Percentiles rank a stretch among this genome's conserved stretches.
Evolutionary conservation across 495 filamentous ascomycete genomes (phyloP).

Genomic region (Neurospora sp.): DNA sequence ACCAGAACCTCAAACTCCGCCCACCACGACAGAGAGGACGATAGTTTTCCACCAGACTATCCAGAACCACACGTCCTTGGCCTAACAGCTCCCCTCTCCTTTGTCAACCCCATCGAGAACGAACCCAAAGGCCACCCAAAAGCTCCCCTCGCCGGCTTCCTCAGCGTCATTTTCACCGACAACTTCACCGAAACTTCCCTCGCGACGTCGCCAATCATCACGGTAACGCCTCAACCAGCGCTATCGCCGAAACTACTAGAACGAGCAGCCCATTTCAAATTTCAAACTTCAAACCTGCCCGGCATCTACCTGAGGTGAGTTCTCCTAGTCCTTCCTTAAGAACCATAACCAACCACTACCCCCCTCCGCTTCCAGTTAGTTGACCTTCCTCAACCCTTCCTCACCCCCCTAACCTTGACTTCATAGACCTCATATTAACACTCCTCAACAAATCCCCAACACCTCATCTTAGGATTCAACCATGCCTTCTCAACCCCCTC

Average conservation of each 20-base stretch:
- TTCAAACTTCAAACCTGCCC: neutral
- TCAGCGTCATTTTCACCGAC: neutral
- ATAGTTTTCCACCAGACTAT: neutral
- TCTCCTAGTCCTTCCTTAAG: neutral
- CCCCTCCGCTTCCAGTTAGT: neutral
- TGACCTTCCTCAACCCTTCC: neutral
- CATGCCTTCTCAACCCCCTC: neutral
- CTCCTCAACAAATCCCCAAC: no score
- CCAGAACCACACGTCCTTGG: neutral
- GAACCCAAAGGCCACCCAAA: neutral
- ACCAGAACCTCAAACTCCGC: neutral
- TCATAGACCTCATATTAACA: neutral
- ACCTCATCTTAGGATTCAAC: no score
- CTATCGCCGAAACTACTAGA: neutral
- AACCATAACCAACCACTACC: neutral
- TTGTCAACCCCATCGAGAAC: neutral
- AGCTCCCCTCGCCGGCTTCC: fast-evolving
- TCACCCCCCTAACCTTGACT: neutral
- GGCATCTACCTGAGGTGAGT: neutral
- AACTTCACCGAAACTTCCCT: neutral
- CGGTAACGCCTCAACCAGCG: neutral
- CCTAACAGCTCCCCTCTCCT: neutral
- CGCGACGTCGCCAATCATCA: neutral
- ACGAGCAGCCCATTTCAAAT: neutral
- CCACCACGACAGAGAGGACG: neutral